Evolutionary conservation across 2,329 filamentous ascomycete species (phyloP), one percentile per base, ranked within the genome.

Genomic region (Bipolaris victoriae): DNA sequence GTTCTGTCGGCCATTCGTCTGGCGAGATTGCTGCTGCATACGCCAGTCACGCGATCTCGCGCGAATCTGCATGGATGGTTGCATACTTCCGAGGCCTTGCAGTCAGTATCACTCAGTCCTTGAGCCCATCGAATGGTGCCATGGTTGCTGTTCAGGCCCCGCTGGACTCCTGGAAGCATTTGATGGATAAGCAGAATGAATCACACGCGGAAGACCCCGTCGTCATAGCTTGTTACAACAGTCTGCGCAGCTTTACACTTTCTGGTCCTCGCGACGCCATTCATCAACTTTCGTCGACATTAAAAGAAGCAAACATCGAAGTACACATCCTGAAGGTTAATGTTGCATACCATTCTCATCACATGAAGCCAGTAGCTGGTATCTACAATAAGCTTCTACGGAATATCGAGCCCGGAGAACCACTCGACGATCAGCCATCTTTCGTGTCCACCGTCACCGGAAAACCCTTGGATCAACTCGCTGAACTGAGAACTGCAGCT

Each of bases 341-440:
- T 24, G 73, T 67, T 11, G 81, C 80, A 0, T 83, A 82, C 49
- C 81, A 82, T 52, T 80, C 78, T 0, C 70, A 73, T 31, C 77
- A 81, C 43, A 80, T 80, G 77, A 29, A 67, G 3, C 45, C 20
- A 52, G 70, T 6, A 70, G 49, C 57, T 24, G 41, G 36, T 10
- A 40, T 61, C 3, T 66, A 69, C 45, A 64, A 60, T 5, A 58
- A 47, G 18, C 47, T 61, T 40, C 41, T 63, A 5, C 36, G 35
- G 2, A 20, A 29, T 9, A 61, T 63, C 18, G 18, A 48, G 4
- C 26, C 40, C n/a, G 49, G 55, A 1, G 29, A 55, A 26, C 41
- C 31, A n/a, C 4, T 22, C 13, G 18, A 45, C 1, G 7, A 31
- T 31, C 41, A 39, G 15, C 11, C 58, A 0, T 37, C 24, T 0